A percentile compares a stretch with the other conserved stretches of the same genome.
Evolutionary conservation across 2,329 filamentous ascomycete genomes (phyloP).

Genomic region (Chaetomium globosum): DNA sequence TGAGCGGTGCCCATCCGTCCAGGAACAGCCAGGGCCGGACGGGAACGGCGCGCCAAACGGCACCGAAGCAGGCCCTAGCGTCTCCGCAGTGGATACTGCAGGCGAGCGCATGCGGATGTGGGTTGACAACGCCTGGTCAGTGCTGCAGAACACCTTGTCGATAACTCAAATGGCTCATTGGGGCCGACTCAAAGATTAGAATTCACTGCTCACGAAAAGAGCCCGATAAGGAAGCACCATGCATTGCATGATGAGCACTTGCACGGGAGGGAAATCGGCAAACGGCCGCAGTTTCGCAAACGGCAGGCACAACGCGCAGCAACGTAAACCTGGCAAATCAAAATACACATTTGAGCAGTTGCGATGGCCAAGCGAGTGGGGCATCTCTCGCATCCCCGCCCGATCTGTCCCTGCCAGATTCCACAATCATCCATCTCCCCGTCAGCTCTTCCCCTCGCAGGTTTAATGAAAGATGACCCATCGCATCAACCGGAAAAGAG

Average conservation of each 20-base stretch:
- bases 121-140: conserved; percentile 9
- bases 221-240: background rate
- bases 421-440: conserved; percentile 1
- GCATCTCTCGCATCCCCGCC: background rate
- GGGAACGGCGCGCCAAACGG: conserved; percentile 23
- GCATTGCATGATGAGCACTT: background rate
- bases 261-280: background rate
- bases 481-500: background rate
- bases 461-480: background rate
- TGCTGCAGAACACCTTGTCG: conserved; percentile 3
- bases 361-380: background rate
- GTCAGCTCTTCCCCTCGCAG: background rate
- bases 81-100: conserved; percentile 13
- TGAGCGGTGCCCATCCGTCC: conserved; percentile 5
- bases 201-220: background rate
- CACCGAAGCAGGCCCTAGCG: conserved; percentile 16
- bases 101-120: conserved; percentile 5
- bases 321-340: conserved; percentile 4
- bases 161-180: background rate
- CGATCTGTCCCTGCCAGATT: conserved; percentile 17
- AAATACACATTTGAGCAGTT: background rate
- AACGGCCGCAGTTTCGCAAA: background rate
- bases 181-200: background rate
- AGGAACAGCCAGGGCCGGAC: background rate
- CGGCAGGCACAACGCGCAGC: background rate